phyloP scores from a whole-genome alignment of 495 filamentous ascomycete species.

The Ascobolus immersus region DNA sequence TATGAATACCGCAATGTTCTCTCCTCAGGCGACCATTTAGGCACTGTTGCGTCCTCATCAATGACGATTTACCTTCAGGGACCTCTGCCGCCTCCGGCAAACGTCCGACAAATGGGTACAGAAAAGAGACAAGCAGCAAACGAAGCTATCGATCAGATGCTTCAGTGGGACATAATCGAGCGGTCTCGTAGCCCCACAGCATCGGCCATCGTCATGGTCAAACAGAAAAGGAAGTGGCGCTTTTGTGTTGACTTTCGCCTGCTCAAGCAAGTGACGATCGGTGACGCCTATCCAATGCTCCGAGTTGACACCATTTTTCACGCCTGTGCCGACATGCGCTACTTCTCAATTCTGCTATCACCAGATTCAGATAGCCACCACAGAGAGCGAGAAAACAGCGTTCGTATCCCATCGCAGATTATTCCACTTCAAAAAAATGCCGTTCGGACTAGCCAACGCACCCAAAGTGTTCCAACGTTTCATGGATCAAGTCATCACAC shows the following conservation, averaged over 20 bases:
- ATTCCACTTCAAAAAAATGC: neutral
- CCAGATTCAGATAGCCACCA: neutral
- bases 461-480: slow-evolving; percentile 1
- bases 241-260: slow-evolving; percentile 3
- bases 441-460: neutral
- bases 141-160: neutral
- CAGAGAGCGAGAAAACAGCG: neutral
- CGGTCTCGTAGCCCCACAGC: neutral
- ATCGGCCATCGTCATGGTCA: neutral
- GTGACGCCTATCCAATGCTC: neutral
- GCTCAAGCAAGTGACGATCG: neutral
- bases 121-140: neutral
- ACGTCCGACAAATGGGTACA: neutral
- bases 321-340: neutral
- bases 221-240: slow-evolving; percentile 2
- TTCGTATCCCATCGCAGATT: neutral
- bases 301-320: neutral
- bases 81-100: neutral
- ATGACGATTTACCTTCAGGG: too few relatives aligned
- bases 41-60: too few relatives aligned
- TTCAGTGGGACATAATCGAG: neutral
- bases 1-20: neutral
- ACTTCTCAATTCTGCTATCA: neutral
- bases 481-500: slow-evolving; percentile 1
- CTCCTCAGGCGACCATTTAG: neutral